phyloP scores from a whole-genome alignment of 2,329 filamentous ascomycete genomes.

The Paradendryphiella salina region DNA sequence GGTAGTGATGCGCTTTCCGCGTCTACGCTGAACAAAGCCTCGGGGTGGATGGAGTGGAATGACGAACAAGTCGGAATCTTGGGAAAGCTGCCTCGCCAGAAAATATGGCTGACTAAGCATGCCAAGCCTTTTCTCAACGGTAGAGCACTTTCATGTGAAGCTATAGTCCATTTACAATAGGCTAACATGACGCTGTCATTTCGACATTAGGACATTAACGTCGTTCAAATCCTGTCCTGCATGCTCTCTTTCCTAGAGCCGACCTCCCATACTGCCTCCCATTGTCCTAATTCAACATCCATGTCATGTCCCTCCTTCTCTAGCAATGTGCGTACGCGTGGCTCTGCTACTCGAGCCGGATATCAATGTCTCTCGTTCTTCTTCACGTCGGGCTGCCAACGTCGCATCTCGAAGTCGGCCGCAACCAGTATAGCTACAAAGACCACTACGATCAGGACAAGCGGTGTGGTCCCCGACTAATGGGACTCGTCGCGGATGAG shows the following conservation, averaged over 20 bases:
- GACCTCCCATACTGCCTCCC: slow-evolving; percentile 6
- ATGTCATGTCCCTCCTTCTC: slow-evolving; percentile 1
- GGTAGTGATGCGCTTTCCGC: too few species aligned
- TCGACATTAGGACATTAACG: slow-evolving; percentile 33
- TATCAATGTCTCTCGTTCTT: slow-evolving; percentile 12
- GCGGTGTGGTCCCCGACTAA: slow-evolving; percentile 50
- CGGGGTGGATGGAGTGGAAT: background rate
- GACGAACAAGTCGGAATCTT: background rate
- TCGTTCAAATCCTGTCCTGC: slow-evolving; percentile 4
- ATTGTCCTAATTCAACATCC: slow-evolving; percentile 9
- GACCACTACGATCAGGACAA: slow-evolving; percentile 4
- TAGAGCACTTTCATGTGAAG: slow-evolving; percentile 6
- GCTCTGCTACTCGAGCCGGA: slow-evolving; percentile 17
- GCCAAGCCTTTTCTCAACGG: slow-evolving; percentile 8
- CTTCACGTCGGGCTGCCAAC: background rate
- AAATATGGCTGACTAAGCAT: slow-evolving; percentile 27
- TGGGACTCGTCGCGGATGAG: slow-evolving; percentile 93
- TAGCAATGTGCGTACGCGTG: slow-evolving; percentile 19
- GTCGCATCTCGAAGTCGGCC: background rate
- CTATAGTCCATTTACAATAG: slow-evolving; percentile 33
- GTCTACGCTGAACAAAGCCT: background rate
- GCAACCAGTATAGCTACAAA: slow-evolving; percentile 6
- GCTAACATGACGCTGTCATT: slow-evolving; percentile 41
- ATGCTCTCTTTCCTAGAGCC: background rate
- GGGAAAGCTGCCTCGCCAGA: slow-evolving; percentile 6